A percentile compares a stretch with the other conserved stretches of the same genome.
Conservation (phyloP, 805 yeast species). For the Cyberlindnera lachancei region DNA sequence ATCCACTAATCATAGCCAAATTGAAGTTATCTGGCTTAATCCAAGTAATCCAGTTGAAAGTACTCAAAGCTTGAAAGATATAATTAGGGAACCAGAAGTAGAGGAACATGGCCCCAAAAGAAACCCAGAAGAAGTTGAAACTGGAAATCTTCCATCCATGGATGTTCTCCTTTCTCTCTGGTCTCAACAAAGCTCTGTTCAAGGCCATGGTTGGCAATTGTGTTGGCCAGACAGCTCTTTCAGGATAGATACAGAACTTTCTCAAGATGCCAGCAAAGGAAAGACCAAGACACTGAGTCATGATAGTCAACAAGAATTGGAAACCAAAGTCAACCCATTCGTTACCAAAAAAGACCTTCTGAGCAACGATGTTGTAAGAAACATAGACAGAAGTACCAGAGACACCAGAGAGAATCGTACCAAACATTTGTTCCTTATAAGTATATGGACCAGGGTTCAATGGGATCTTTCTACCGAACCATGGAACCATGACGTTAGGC, state of each 20-base stretch:
- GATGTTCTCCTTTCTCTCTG: conserved; percentile 26
- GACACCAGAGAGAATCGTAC: conserved; percentile 35
- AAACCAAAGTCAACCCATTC: conserved; percentile 36
- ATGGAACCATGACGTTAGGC: conserved; percentile 39
- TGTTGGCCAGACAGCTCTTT: conserved; percentile 47
- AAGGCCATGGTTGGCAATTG: conserved; percentile 43
- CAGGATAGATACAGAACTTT: conserved; percentile 47
- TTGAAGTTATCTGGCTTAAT: conserved; percentile 42
- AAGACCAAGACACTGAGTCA: conserved; percentile 58
- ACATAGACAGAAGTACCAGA: conserved; percentile 28
- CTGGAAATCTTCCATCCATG: conserved; percentile 29
- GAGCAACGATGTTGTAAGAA: conserved; percentile 30
- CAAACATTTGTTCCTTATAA: conserved; percentile 57
- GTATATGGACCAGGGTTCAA: conserved; percentile 62
- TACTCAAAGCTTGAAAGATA: conserved; percentile 32
- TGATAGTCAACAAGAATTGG: conserved; percentile 42
- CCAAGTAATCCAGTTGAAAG: conserved; percentile 54
- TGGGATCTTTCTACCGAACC: conserved; percentile 32
- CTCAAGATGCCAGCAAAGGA: conserved; percentile 62
- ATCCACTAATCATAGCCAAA: conserved; percentile 42
- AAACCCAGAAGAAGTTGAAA: conserved; percentile 28
- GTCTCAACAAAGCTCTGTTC: conserved; percentile 37
- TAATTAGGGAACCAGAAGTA: conserved; percentile 41
- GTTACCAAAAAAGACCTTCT: conserved; percentile 24
- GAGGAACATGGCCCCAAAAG: conserved; percentile 28